Evolutionary conservation across 257 asterid species (phyloP).

Genomic region (Nemophila menziesii): DNA sequence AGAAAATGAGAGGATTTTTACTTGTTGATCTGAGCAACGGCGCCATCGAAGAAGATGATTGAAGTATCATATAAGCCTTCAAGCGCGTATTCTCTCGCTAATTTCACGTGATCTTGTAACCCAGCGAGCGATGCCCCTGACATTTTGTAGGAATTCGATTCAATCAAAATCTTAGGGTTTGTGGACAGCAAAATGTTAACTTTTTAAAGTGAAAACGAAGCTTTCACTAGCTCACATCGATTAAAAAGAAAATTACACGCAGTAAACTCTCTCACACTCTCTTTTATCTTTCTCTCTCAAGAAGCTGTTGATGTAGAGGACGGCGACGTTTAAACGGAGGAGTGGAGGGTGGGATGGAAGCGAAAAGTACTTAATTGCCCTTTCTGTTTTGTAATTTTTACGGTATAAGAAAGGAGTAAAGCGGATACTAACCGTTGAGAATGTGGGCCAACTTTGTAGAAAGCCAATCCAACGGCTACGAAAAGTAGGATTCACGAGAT

Average conservation of each 20-base stretch:
- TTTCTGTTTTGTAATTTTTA: neutral
- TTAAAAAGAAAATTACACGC: neutral
- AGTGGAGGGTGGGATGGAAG: constrained; percentile 6
- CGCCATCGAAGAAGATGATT: constrained; percentile 90
- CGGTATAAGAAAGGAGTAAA: neutral
- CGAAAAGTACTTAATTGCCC: constrained; percentile 1
- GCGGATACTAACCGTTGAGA: neutral
- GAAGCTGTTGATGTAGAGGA: constrained; percentile 1
- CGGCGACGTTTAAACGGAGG: constrained; percentile 56
- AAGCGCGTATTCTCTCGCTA: constrained; percentile 87
- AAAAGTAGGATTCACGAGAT: no score
- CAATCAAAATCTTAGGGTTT: constrained; percentile 12
- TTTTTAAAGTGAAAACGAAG: neutral
- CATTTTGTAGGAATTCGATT: constrained; percentile 19
- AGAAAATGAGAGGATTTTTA: constrained; percentile 15
- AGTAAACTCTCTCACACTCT: neutral
- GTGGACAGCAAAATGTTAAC: constrained; percentile 6
- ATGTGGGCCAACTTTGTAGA: neutral
- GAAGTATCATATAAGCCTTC: constrained; percentile 91
- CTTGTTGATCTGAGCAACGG: constrained; percentile 97
- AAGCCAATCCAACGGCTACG: neutral
- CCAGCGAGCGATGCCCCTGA: constrained; percentile 65
- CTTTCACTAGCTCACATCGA: neutral
- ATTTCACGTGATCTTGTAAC: constrained; percentile 76
- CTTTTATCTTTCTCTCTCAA: constrained; percentile 3